Evolutionary conservation across 768 basidiomycete species (phyloP), one percentile per base, ranked within the genome.

Genomic region (Hypholoma sublateritium): DNA sequence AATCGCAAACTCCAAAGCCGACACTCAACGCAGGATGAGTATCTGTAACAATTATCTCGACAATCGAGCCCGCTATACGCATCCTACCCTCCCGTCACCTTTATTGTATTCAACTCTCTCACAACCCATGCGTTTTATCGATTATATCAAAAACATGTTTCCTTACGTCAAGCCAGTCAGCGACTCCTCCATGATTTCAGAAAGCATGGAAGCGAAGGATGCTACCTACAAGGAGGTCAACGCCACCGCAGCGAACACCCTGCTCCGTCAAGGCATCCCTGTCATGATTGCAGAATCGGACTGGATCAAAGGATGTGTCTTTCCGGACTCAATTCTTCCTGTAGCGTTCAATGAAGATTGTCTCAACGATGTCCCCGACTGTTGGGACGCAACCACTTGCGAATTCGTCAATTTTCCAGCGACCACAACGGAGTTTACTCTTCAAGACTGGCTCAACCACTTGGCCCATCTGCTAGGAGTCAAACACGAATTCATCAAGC

Each of bases 401-500:
- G 28, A 7, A 32, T 32, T 3, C 28, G 28, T 32, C 28, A 32
- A 32, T 9, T 32, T 50, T 7, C 21, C 49, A 19, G 32, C 8
- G 47, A 48, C 47, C 12, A 48, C 25, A 16, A 8, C 28, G 32
- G 47, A 48, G 47, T 11, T 28, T 16, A 28, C 47, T 16, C 5
- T 48, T 32, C 47, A 48, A 17, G 47, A 48, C n/a, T 48, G 47
- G 47, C 47, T 48, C 24, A 48, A 48, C 28, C 47, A 48, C 28
- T 25, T 48, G 24, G 46, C 46, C 9, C 46, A 48, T 13, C 16
- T 24, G 4, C 46, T 48, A 7, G 46, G 46, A 48, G 46, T 48
- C 46, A 48, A 48, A 48, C 46, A 48, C 46, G 1, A 12, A 2
- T 24, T 48, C 4, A 48, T 48, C 13, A 22, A 48, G 46, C 5